Base-by-base conservation (phyloP, 1,284 basidiomycete genomes). In the Cutaneotrichosporon sp. region DNA sequence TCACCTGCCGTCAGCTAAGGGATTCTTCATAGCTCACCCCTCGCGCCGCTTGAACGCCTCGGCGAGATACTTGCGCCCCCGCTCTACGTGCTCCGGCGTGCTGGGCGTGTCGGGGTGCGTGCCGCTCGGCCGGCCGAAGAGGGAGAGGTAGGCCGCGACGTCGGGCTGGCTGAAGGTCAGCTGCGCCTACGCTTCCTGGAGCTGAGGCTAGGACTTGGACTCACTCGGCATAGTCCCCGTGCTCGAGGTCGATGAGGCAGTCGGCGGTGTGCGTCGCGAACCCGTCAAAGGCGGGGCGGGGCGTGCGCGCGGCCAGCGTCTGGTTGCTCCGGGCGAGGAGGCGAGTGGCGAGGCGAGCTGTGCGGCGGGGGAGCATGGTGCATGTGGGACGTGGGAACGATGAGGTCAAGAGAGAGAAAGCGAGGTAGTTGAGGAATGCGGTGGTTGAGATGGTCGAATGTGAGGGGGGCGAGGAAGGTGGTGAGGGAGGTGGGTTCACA, bases 31-130 rank as follows among this genome's bases (percentile, higher is more conserved):
- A 16, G 34, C 42, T 46, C 45, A 56, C 55, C 55, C 55, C 45
- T 56, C 55, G 31, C 55, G 55, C 29, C 55, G 45, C 45, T 47
- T 56, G 55, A 56, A 56, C 10, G 55, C 55, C n/a, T 56, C 55
- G 22, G 31, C 45, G 14, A 56, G 55, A 33, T 47, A 56, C 20
- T 27, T 29, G 27, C 55, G 27, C 18, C 55, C 55, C 31, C 16
- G 20, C 55, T 56, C 55, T 16, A 56, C 14, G 33, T 56, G 55
- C 7, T 49, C 33, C 0, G 29, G 22, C 9, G 55, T 56, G 2
- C 20, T 24, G 11, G 42, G 42, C 1, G 20, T 29, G 20, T 56
- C 55, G 4, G 43, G 29, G 20, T 45, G n/a, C 2, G 46, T 33
- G 22, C 45, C 31, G 13, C 45, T 5, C 13, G 55, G 55, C 6